Evolutionary conservation across 768 basidiomycete genomes (phyloP).

Genomic region (Termitomyces bulborhizus): DNA sequence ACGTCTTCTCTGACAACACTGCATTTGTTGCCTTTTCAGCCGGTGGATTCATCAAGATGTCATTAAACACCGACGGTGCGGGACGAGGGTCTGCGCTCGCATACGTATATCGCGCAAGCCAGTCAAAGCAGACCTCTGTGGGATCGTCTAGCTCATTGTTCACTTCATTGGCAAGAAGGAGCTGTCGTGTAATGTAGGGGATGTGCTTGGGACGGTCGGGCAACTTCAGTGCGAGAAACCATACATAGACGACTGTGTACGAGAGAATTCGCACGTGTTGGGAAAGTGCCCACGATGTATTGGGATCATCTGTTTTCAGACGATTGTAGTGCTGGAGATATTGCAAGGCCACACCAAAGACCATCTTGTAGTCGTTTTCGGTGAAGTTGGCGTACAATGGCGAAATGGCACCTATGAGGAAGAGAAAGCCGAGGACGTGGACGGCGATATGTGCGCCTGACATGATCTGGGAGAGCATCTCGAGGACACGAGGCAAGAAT

Average conservation of each 20-base stretch:
- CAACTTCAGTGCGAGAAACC: constrained; percentile 88
- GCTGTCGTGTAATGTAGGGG: constrained; percentile 78
- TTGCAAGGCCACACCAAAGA: constrained; percentile 90
- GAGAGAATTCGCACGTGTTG: constrained; percentile 89
- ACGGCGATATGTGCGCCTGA: constrained; percentile 89
- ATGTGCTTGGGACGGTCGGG: constrained; percentile 77
- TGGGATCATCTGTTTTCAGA: constrained; percentile 36
- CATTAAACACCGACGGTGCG: constrained; percentile 68
- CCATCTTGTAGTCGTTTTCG: constrained; percentile 84
- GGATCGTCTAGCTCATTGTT: constrained; percentile 73
- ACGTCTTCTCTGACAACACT: constrained; percentile 58
- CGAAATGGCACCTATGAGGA: constrained; percentile 77
- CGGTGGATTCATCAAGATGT: constrained; percentile 66
- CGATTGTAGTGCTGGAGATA: constrained; percentile 90
- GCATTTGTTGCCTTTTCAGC: constrained; percentile 29
- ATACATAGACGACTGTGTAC: constrained; percentile 86
- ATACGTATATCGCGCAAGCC: constrained; percentile 92
- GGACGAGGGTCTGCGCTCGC: constrained; percentile 91
- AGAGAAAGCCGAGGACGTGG: constrained; percentile 92
- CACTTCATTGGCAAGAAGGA: constrained; percentile 81
- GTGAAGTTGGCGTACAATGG: constrained; percentile 86
- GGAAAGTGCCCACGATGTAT: constrained; percentile 78
- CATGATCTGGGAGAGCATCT: constrained; percentile 90
- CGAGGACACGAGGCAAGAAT: constrained; percentile 71
- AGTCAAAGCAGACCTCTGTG: constrained; percentile 96